Evolutionary conservation across 2,329 filamentous ascomycete species (phyloP), one percentile per base, ranked within the genome.

Genomic region (Fusarium oligoseptatum): DNA sequence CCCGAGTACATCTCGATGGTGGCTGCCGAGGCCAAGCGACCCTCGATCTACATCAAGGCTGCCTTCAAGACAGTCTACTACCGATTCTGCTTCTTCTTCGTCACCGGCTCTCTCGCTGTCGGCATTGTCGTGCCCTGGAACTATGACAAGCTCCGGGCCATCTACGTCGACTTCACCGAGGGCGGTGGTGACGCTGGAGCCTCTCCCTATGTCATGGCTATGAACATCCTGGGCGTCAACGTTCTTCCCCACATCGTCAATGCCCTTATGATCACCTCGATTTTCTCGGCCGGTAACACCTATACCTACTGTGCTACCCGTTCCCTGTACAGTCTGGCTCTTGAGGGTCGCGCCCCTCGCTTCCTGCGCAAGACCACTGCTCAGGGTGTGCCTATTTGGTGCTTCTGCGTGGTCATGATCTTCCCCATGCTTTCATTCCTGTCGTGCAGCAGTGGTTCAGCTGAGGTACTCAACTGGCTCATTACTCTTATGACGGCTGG

Each of bases 1-100:
- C 91, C 91, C 3, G 92, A 93, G 76, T 93, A 93, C 76, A 89
- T 93, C 48, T 87, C 87, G 36, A 91, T 90, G 77, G 94, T 93
- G 1, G 91, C 94, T 15, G 93, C 92, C 56, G 92, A 94, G 81
- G 88, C 91, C 3, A 85, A 92, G 76, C 89, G 91, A 70, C 92
- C 92, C 0, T 88, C 91, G 6, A 84, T 83, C 12, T 88, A 89
- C 57, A 88, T 95, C 82, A 92, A 92, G 36, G 87, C 87, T 56
- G 93, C 93, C 1, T 94, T 90, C 84, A 94, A 93, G 77, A 91
- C 91, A 1, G 91, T 94, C 8, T 94, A 94, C 82, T 93, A 91
- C 80, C 90, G 93, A 52, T 87, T 95, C 60, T 92, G 90, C 3
- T 82, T 90, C 17, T 94, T 95, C 83, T 94, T 94, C 82, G 87